Conservation (phyloP, 176 grass and related monocot genomes). For the Guadua angustifolia region DNA sequence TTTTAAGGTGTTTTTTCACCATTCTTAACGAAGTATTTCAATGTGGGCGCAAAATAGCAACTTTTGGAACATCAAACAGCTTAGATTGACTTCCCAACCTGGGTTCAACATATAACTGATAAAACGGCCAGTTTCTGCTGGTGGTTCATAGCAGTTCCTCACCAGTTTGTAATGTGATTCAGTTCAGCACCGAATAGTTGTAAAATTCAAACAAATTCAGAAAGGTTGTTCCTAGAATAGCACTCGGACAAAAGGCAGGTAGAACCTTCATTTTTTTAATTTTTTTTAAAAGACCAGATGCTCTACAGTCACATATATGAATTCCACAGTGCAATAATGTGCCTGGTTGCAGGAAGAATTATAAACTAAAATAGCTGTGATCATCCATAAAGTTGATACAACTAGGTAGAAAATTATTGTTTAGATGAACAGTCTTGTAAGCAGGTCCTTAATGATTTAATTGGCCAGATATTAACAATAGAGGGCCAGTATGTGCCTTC, state of each 20-base stretch:
- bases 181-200: constrained; percentile 11
- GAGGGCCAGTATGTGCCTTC: not conserved
- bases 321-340: constrained; percentile 30
- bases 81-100: not conserved
- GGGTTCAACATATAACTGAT: not conserved
- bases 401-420: constrained; percentile 4
- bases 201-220: constrained; percentile 30
- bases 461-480: not conserved
- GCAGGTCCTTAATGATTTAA: constrained; percentile 1
- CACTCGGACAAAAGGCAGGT: constrained; percentile 21
- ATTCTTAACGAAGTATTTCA: not conserved
- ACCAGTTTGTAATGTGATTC: constrained; percentile 16
- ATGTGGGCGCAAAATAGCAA: not conserved
- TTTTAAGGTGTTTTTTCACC: not conserved
- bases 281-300: constrained; percentile 12
- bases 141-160: constrained; percentile 5
- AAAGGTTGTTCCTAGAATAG: constrained; percentile 27
- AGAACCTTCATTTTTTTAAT: constrained; percentile 31
- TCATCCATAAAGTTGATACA: constrained; percentile 5
- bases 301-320: constrained; percentile 12
- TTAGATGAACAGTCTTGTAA: constrained; percentile 19
- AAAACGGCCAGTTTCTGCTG: not conserved
- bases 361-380: constrained; percentile 11
- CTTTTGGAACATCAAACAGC: constrained; percentile 19
- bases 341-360: constrained; percentile 1